These are phyloP conservation scores for Mycena kentingensis DNA, from an alignment of 768 basidiomycete genomes.

Conservation along the genomic window DNA sequence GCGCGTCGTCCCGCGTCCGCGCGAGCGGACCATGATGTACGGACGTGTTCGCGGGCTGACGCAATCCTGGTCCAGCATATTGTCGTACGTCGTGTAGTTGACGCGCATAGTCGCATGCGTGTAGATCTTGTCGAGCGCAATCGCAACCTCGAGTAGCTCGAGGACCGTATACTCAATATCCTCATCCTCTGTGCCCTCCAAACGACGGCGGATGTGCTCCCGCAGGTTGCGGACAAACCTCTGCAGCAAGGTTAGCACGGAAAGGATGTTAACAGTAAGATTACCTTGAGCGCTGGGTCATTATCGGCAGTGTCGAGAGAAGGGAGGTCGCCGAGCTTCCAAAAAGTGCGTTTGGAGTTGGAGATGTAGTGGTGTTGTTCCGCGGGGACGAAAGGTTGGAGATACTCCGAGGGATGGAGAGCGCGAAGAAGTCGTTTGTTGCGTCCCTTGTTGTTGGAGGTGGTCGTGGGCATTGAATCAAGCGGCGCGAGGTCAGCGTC, in stretches of 20 bases:
- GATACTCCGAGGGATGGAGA: not conserved
- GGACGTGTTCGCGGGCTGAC: not conserved
- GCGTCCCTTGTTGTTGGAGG: not conserved
- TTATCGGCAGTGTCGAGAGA: too few species aligned
- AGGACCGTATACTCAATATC: not conserved
- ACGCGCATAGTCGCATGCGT: constrained; percentile 26
- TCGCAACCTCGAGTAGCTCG: not conserved
- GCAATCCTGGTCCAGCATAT: constrained; percentile 31
- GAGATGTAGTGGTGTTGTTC: constrained; percentile 11
- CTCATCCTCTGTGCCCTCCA: too few species aligned
- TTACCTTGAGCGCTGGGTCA: too few species aligned
- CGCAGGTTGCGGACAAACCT: too few species aligned
- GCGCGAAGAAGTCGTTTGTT: not conserved
- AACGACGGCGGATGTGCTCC: too few species aligned
- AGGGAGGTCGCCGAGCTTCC: too few species aligned
- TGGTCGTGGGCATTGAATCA: not conserved
- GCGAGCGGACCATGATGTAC: constrained; percentile 23
- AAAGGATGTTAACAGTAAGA: too few species aligned
- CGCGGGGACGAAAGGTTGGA: not conserved
- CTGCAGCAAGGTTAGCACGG: too few species aligned
- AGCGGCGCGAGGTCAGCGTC: not conserved
- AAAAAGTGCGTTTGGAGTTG: constrained; percentile 1
- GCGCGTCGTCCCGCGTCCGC: constrained; percentile 5
- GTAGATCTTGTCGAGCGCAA: constrained; percentile 11
- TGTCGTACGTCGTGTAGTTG: constrained; percentile 39